A percentile compares a stretch with the other conserved stretches of the same genome.
Conservation (phyloP, 768 basidiomycete genomes). For the Lactarius sp. region DNA sequence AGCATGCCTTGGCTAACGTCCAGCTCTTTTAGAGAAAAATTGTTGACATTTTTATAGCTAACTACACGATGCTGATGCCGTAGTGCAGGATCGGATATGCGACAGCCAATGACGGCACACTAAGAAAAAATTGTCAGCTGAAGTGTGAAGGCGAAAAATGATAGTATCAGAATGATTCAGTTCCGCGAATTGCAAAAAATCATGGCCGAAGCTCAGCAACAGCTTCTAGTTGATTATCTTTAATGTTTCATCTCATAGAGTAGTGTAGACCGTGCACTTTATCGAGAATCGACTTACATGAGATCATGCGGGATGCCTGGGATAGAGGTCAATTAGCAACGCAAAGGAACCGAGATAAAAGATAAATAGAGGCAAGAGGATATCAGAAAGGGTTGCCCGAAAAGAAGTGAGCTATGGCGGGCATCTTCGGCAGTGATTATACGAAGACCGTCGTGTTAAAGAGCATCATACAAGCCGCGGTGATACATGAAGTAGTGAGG, state of each 20-base stretch:
- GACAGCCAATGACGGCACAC: background rate
- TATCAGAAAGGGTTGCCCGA: slow-evolving; percentile 80
- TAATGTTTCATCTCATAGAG: slow-evolving; percentile 41
- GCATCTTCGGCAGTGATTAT: slow-evolving; percentile 77
- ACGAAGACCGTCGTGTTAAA: slow-evolving; percentile 93
- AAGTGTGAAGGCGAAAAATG: background rate
- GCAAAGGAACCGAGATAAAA: background rate
- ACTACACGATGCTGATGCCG: background rate
- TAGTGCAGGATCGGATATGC: background rate
- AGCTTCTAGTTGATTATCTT: slow-evolving; percentile 84
- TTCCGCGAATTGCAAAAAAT: slow-evolving; percentile 36
- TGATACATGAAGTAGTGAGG: background rate
- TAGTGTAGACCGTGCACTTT: too few relatives aligned
- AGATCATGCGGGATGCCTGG: background rate
- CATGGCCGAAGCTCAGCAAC: slow-evolving; percentile 74
- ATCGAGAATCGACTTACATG: background rate
- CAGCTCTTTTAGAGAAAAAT: background rate
- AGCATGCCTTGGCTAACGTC: too few relatives aligned
- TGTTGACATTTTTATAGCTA: background rate
- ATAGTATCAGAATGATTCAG: slow-evolving; percentile 10
- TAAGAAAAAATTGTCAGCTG: slow-evolving; percentile 3
- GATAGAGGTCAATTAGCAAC: background rate
- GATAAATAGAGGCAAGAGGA: background rate
- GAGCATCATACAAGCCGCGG: slow-evolving; percentile 50
- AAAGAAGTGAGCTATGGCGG: slow-evolving; percentile 80